Conservation (phyloP, 768 basidiomycete species). For the Lactifluus subvellereus region DNA sequence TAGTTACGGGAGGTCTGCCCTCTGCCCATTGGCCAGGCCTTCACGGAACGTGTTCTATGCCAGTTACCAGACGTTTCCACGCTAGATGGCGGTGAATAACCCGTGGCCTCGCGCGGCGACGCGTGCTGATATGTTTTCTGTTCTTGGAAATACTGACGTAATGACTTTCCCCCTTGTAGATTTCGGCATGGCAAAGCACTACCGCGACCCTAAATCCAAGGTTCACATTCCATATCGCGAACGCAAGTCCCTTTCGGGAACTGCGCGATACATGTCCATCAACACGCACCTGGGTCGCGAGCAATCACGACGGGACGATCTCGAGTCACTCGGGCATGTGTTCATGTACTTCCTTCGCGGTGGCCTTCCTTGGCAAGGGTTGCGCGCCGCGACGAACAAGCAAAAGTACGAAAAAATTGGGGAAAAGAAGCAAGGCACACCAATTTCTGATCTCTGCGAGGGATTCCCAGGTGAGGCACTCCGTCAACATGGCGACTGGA, state of each 20-base stretch:
- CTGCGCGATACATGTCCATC: conserved; percentile 99
- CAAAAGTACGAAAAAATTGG: conserved; percentile 99
- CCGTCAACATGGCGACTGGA: not conserved
- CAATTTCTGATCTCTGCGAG: conserved; percentile 89
- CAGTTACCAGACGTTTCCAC: not conserved
- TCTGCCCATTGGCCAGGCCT: not conserved
- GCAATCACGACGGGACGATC: conserved; percentile 89
- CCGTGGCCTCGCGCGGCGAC: not conserved
- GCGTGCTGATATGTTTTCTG: conserved; percentile 1
- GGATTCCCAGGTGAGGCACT: conserved; percentile 80
- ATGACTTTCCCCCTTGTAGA: conserved; percentile 43
- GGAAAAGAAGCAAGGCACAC: conserved; percentile 95
- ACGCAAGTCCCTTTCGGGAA: conserved; percentile 92
- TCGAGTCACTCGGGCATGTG: conserved; percentile 96
- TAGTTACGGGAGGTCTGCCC: not conserved
- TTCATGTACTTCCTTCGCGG: conserved; percentile 99
- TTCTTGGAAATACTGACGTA: conserved; percentile 16
- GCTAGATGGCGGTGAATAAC: not conserved
- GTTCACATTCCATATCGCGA: conserved; percentile 99
- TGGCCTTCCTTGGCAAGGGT: conserved; percentile 95
- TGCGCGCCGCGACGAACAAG: conserved; percentile 97
- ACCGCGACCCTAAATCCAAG: conserved; percentile 96
- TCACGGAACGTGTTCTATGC: not conserved
- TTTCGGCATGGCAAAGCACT: conserved; percentile 99
- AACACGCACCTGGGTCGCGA: conserved; percentile 97